phyloP scores from a whole-genome alignment of 495 filamentous ascomycete genomes.

The Neurospora sublineolata region DNA sequence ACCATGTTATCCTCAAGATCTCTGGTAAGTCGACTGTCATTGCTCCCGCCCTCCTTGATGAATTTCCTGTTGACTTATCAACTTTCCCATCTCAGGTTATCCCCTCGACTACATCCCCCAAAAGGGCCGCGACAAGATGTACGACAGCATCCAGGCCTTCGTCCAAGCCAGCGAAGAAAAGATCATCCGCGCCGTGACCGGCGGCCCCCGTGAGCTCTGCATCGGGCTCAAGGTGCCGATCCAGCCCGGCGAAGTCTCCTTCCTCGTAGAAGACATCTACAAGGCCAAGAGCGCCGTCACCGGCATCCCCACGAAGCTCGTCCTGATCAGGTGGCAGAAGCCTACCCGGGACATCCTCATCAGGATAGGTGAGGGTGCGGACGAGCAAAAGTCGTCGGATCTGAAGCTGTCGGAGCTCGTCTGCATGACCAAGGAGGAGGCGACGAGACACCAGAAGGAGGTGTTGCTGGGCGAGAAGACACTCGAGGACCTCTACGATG shows the following conservation, averaged over 20 bases:
- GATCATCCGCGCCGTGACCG: conserved; percentile 41
- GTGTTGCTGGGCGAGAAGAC: conserved; percentile 59
- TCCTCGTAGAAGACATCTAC: conserved; percentile 82
- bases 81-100: conserved; percentile 42
- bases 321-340: conserved; percentile 65
- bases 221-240: conserved; percentile 66
- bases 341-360: conserved; percentile 30
- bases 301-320: conserved; percentile 64
- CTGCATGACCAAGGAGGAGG: conserved; percentile 94
- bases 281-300: conserved; percentile 73
- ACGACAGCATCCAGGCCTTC: conserved; percentile 63
- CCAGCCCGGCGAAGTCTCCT: conserved; percentile 67
- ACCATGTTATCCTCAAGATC: conserved; percentile 81
- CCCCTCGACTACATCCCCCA: conserved; percentile 70
- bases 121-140: conserved; percentile 83
- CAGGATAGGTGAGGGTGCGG: conserved; percentile 41
- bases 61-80: not conserved
- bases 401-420: conserved; percentile 64
- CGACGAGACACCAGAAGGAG: conserved; percentile 64
- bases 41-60: not conserved
- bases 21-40: conserved; percentile 28
- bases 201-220: conserved; percentile 43
- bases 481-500: conserved; percentile 62
- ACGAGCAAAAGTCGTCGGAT: conserved; percentile 59
- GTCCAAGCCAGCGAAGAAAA: conserved; percentile 70